Evolutionary conservation across 139 green algal species (phyloP), one percentile per base, ranked within the genome.

Genomic region (Micromonas commoda): DNA sequence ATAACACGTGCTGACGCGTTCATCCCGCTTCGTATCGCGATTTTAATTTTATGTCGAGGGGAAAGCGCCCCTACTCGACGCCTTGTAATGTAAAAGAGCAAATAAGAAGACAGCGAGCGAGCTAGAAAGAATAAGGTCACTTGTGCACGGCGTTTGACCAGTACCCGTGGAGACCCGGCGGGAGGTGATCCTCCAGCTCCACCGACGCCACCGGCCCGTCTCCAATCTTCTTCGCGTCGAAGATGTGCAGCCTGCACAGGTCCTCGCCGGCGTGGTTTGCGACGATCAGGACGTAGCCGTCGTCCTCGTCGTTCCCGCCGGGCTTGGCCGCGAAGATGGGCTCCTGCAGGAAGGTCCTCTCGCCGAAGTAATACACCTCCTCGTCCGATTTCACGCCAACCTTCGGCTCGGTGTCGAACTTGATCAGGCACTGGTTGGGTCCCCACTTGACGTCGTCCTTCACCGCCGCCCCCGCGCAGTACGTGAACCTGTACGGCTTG

Each of bases 351-450:
- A 77, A 77, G 28, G 51, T 53, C 37, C 71, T n/a, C 28, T 77
- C 71, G 2, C 71, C 71, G 29, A 34, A 67, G 53, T 77, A 67
- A 2, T 29, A 77, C 26, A 69, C 52, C 34, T 68, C n/a, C n/a
- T 66, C 68, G 13, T 75, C 68, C 19, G 23, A 20, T 21, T 61
- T 63, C 20, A 1, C 63, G 63, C 31, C 28, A 20, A 28, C 67
- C 23, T 53, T 26, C 5, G 71, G 52, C 6, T 35, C 52, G 6
- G 32, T 67, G 33, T 57, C 29, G 19, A 68, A 60, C 51, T 77
- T 77, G 23, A 77, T 52, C 45, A 77, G 37, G 71, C 71, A 67
- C 71, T 77, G 71, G 71, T 77, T 77, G 51, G 71, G 71, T 3
- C 52, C 52, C 71, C 71, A 77, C 45, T 57, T 66, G 29, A 57